Evolutionary conservation across 768 basidiomycete genomes (phyloP), one percentile per base, ranked within the genome.

Genomic region (Pholiota conissans): DNA sequence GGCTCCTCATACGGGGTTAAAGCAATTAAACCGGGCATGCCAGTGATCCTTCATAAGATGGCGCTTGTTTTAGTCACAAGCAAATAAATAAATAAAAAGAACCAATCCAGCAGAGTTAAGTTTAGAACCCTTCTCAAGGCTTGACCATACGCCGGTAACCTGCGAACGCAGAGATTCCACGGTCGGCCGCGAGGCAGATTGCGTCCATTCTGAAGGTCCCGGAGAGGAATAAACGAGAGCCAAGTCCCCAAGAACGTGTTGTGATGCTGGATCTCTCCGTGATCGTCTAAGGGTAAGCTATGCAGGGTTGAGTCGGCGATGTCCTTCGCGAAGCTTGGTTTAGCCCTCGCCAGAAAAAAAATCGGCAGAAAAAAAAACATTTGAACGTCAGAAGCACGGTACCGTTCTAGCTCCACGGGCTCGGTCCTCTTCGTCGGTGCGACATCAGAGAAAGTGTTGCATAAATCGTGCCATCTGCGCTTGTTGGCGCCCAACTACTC

Each of bases 11-110:
- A 54, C 16, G 48, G 55, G 47, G 55, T 37, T 49, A 56, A 27
- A 30, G 35, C 20, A 49, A 56, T 54, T 34, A 54, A 50, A 28
- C 30, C 8, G 24, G 30, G 4, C 13, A 18, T 47, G 55, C 55
- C 55, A 56, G 18, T 27, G 48, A 56, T 34, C 55, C 55, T 56
- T 55, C 16, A 16, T 11, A 49, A 56, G 55, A 49, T 49, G 55
- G 45, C 34, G 40, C 32, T 22, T 35, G 26, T 30, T 30, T 49
- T 45, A 46, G 27, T 45, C 30, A 54, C 53, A 39, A 24, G 5
- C 22, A 32, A 32, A 28, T 47, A n/a, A n/a, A n/a, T n/a, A n/a
- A 14, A 2, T 7, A 47, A 45, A 45, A 45, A 45, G 42, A 45
- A 32, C 48, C 48, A 49, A 39, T 52, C 24, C 49, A 35, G 28